Conservation (phyloP, 768 basidiomycete species). For the Tremella yokohamensis region DNA sequence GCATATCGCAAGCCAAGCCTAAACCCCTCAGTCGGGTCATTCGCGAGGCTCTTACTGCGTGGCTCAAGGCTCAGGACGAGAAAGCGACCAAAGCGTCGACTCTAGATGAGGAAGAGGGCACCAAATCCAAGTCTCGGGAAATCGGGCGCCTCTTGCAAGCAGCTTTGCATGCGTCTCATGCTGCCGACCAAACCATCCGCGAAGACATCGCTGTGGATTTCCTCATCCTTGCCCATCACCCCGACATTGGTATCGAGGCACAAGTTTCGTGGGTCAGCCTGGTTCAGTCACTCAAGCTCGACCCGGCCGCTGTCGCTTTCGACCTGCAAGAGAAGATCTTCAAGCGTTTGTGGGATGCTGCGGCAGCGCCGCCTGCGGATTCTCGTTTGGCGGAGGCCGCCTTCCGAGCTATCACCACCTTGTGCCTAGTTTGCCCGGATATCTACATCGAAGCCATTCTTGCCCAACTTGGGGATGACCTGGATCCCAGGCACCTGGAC, state of each 20-base stretch:
- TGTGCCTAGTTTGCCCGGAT: conserved; percentile 74
- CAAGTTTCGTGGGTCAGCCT: conserved; percentile 77
- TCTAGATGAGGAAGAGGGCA: conserved; percentile 52
- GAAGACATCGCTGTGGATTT: conserved; percentile 57
- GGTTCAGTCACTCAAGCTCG: conserved; percentile 64
- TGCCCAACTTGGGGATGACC: conserved; percentile 63
- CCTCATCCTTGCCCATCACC: conserved; percentile 72
- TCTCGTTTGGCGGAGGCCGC: conserved; percentile 57
- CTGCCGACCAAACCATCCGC: conserved; percentile 18
- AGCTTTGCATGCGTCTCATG: conserved; percentile 12
- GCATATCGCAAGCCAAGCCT: conserved; percentile 54
- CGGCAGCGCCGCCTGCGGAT: conserved; percentile 34
- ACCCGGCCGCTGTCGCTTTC: conserved; percentile 64
- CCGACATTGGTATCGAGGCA: conserved; percentile 52
- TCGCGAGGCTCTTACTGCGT: conserved; percentile 60
- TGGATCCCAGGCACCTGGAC: conserved; percentile 62
- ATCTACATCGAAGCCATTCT: conserved; percentile 67
- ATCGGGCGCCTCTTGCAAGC: conserved; percentile 34
- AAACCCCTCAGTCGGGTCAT: conserved; percentile 58
- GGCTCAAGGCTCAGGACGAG: conserved; percentile 35
- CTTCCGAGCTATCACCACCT: conserved; percentile 68
- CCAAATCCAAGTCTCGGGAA: conserved; percentile 56
- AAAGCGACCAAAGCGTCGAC: not conserved
- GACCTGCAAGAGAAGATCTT: conserved; percentile 33
- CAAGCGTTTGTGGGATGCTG: conserved; percentile 26